phyloP scores from a whole-genome alignment of 2,329 filamentous ascomycete species.

The Venturia nashicola region DNA sequence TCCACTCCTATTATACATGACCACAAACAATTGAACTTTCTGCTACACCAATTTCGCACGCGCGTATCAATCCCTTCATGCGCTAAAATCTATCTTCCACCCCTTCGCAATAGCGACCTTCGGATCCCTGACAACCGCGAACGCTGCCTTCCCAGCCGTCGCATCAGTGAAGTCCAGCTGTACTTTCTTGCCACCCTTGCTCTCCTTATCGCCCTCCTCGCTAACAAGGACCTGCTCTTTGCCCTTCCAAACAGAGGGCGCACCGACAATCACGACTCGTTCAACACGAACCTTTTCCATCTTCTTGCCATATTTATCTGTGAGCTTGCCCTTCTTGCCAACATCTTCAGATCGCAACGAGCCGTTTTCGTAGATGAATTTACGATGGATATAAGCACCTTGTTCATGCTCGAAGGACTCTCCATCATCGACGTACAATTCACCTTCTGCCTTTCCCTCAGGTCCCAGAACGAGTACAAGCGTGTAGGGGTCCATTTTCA shows the following conservation, averaged over 20 bases:
- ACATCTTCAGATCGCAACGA: constrained; percentile 57
- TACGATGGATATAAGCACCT: constrained; percentile 79
- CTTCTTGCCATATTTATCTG: constrained; percentile 61
- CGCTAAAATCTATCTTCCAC: constrained; percentile 48
- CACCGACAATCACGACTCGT: constrained; percentile 73
- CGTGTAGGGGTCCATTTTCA: constrained; percentile 93
- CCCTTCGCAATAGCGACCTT: constrained; percentile 47
- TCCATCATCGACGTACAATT: constrained; percentile 85
- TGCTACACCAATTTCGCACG: neutral
- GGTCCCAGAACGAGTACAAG: constrained; percentile 64
- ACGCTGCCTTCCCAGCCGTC: constrained; percentile 43
- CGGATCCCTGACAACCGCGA: constrained; percentile 52
- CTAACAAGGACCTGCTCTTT: constrained; percentile 52
- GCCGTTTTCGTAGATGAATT: constrained; percentile 48
- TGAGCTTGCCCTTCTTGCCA: constrained; percentile 43
- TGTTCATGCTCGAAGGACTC: constrained; percentile 80
- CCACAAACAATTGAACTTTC: neutral
- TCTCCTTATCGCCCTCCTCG: constrained; percentile 41
- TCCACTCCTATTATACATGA: neutral
- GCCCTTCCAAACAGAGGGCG: constrained; percentile 57
- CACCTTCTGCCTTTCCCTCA: constrained; percentile 62
- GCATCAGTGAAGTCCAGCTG: constrained; percentile 47
- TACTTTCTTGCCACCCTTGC: constrained; percentile 32
- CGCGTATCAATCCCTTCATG: neutral
- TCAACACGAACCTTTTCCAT: constrained; percentile 73